Evolutionary conservation across 768 basidiomycete species (phyloP).

Genomic region (Exsudoporus frostii): DNA sequence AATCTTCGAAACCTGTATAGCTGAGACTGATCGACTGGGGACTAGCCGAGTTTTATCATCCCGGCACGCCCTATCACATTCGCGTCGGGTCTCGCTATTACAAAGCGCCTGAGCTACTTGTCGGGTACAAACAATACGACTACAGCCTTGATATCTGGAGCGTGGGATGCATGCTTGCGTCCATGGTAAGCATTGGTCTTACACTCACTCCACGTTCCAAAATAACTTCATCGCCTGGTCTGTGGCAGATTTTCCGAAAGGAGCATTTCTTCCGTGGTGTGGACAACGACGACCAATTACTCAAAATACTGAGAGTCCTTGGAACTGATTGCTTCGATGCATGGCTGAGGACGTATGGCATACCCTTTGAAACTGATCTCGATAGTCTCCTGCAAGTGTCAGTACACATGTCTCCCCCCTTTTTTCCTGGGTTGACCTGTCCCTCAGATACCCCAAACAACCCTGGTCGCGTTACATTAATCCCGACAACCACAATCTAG

Average conservation of each 20-base stretch:
- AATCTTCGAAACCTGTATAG: slow-evolving; percentile 25
- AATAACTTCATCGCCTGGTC: background rate
- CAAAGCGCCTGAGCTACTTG: slow-evolving; percentile 70
- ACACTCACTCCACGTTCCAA: background rate
- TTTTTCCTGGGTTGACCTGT: background rate
- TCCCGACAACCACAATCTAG: slow-evolving; percentile 53
- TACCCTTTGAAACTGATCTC: slow-evolving; percentile 62
- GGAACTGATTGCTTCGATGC: slow-evolving; percentile 64
- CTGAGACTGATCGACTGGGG: slow-evolving; percentile 72
- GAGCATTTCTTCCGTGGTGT: slow-evolving; percentile 76
- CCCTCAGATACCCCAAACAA: slow-evolving; percentile 52
- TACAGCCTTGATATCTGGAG: slow-evolving; percentile 74
- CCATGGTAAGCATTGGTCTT: slow-evolving; percentile 50
- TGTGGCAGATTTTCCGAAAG: slow-evolving; percentile 59
- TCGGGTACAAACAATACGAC: slow-evolving; percentile 70
- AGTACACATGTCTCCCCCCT: slow-evolving; percentile 12
- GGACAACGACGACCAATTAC: slow-evolving; percentile 71
- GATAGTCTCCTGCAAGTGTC: slow-evolving; percentile 53
- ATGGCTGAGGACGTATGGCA: slow-evolving; percentile 59
- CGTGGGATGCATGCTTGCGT: slow-evolving; percentile 71
- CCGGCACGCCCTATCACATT: slow-evolving; percentile 66
- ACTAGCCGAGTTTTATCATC: slow-evolving; percentile 73
- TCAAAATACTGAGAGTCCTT: slow-evolving; percentile 65
- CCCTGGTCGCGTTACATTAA: slow-evolving; percentile 65
- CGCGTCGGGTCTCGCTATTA: slow-evolving; percentile 71